Evolutionary conservation across 2,329 filamentous ascomycete genomes (phyloP), one percentile per base, ranked within the genome.

Genomic region (Berkeleyomyces basicola): DNA sequence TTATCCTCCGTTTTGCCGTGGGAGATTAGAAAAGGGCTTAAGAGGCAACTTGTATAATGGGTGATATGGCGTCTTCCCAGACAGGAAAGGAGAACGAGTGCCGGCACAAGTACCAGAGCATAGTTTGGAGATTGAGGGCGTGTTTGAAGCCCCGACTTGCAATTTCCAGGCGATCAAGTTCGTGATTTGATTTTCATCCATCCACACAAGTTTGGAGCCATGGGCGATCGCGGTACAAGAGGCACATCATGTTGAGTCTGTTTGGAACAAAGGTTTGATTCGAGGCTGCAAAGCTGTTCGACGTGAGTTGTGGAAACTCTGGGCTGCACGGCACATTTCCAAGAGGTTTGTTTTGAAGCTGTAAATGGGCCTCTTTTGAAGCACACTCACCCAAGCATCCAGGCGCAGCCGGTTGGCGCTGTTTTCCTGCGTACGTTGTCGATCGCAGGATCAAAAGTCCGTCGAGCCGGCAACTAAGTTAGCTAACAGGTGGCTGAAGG

Each of bases 381-480:
- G 14, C 49, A 55, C 33, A 39, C 3, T 33, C 33, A n/a, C 36
- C n/a, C 31, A 55, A 55, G 36, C 36, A n/a, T 33, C 10, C 23
- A 39, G 9, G 43, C 33, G 9, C 10, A 14, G 33, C 2, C 49
- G 36, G 16, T 33, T 37, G 14, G 33, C 33, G 11, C 37, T 31
- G 33, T 37, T 33, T 55, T n/a, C 10, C 49, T 55, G 49, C 23
- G 23, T 23, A 2, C 49, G 36, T 37, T 37, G 49, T 55, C 49
- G 49, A 55, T 55, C 49, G 37, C 36, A 55, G 49, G 49, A 55
- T 55, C 33, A 55, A 55, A 55, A 51, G 37, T 55, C 49, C 49
- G 37, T 14, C 49, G 14, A 16, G 3, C 4, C 31, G 33, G 49
- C 49, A 46, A 46, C 23, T 23, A 23, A 23, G 23, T 23, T 23